Evolutionary conservation across 2,329 filamentous ascomycete species (phyloP).

Genomic region (Ustulina deusta): DNA sequence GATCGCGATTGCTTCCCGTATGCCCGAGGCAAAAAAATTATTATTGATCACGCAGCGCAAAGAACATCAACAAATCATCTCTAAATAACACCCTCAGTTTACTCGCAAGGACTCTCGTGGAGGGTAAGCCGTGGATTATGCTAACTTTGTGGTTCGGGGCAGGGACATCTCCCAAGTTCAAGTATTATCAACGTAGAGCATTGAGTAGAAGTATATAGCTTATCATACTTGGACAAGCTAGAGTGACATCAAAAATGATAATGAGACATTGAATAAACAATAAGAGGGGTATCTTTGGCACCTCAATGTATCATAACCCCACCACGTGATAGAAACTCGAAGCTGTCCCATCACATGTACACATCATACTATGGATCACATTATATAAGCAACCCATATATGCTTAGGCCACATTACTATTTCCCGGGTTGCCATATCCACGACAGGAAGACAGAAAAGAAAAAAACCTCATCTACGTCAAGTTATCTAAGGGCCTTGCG

Average conservation of each 20-base stretch:
- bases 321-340: not conserved
- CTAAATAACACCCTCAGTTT: not conserved
- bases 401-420: too few relatives aligned
- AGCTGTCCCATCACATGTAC: not conserved
- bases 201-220: not conserved
- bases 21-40: not conserved
- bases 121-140: not conserved
- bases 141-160: not conserved
- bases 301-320: not conserved
- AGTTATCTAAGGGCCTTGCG: conserved; percentile 56
- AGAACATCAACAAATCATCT: not conserved
- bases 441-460: not conserved
- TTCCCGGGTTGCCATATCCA: not conserved
- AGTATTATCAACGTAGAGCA: not conserved
- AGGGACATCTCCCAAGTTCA: not conserved
- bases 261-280: not conserved
- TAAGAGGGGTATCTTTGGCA: conserved; percentile 16
- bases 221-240: not conserved
- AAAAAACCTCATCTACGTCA: not conserved
- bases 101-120: not conserved
- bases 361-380: not conserved
- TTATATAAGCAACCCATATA: not conserved
- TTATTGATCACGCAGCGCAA: not conserved
- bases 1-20: not conserved
- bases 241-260: not conserved